These are phyloP conservation scores for Capsicum pubescens DNA, from an alignment of 257 asterid species.

Conservation along the genomic window DNA sequence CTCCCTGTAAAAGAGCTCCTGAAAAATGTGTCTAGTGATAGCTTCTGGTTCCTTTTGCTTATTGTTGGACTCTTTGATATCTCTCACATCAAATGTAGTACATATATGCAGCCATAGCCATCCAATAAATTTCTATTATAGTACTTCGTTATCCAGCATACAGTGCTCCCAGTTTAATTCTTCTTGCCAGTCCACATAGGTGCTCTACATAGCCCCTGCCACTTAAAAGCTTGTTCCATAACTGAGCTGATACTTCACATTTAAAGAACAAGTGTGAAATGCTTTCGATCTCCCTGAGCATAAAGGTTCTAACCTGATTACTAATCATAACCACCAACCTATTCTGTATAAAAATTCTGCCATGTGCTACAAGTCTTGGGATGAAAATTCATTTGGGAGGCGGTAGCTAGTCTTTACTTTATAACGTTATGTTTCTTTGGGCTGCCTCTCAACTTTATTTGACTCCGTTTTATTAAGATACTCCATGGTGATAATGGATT, in stretches of 20 bases:
- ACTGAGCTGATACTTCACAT: not conserved
- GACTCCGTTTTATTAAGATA: not conserved
- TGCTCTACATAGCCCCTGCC: not conserved
- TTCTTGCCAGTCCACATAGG: conserved; percentile 15
- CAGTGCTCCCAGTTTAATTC: not conserved
- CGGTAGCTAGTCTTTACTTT: not conserved
- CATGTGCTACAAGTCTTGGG: not conserved
- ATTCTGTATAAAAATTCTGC: not conserved
- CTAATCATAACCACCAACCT: not conserved
- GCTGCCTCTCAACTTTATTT: not conserved
- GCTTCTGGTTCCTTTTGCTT: not conserved
- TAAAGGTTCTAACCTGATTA: not conserved
- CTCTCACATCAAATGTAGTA: not conserved
- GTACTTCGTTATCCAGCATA: not conserved
- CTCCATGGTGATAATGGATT: conserved; percentile 11
- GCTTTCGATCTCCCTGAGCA: not conserved
- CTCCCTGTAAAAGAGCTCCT: not conserved
- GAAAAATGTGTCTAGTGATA: not conserved
- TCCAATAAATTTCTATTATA: not conserved
- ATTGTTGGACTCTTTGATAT: not conserved
- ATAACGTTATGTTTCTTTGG: not conserved
- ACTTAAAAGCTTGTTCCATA: not conserved
- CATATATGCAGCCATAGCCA: not conserved
- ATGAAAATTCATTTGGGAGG: conserved; percentile 15
- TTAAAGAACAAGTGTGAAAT: not conserved